phyloP scores from a whole-genome alignment of 352 stramenopile species.

The Phytophthora tubulina region DNA sequence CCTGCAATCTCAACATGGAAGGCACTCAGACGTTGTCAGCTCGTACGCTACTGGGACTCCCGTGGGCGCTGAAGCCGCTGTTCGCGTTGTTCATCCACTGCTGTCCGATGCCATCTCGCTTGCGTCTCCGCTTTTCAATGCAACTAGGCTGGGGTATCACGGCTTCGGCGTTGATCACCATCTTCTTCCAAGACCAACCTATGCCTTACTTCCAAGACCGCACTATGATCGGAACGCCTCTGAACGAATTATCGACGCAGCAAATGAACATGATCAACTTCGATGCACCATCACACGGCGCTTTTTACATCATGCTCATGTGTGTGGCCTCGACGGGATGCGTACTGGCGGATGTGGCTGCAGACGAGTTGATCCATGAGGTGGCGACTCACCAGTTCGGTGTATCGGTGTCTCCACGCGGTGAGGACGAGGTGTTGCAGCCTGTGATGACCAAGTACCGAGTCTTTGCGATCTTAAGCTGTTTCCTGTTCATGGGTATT shows the following conservation, averaged over 20 bases:
- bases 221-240: slow-evolving; percentile 32
- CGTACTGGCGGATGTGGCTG: slow-evolving; percentile 77
- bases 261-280: slow-evolving; percentile 51
- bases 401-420: slow-evolving; percentile 9
- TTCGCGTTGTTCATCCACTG: slow-evolving; percentile 50
- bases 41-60: slow-evolving; percentile 53
- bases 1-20: slow-evolving; percentile 74
- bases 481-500: slow-evolving; percentile 66
- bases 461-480: slow-evolving; percentile 43
- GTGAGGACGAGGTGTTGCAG: slow-evolving; percentile 43
- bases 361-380: slow-evolving; percentile 61
- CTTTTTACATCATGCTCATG: slow-evolving; percentile 71
- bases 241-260: slow-evolving; percentile 31
- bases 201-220: slow-evolving; percentile 57
- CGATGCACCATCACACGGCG: slow-evolving; percentile 49
- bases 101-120: slow-evolving; percentile 30
- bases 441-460: slow-evolving; percentile 48
- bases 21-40: slow-evolving; percentile 64
- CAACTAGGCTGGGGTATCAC: slow-evolving; percentile 55
- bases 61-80: slow-evolving; percentile 61
- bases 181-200: slow-evolving; percentile 48
- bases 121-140: slow-evolving; percentile 41
- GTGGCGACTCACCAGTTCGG: slow-evolving; percentile 28
- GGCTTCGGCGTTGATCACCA: slow-evolving; percentile 35
- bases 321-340: slow-evolving; percentile 73